A percentile compares a stretch with the other conserved stretches of the same genome.
Evolutionary conservation across 2,329 filamentous ascomycete species (phyloP).

Genomic region (Trichoderma cornu-damae): DNA sequence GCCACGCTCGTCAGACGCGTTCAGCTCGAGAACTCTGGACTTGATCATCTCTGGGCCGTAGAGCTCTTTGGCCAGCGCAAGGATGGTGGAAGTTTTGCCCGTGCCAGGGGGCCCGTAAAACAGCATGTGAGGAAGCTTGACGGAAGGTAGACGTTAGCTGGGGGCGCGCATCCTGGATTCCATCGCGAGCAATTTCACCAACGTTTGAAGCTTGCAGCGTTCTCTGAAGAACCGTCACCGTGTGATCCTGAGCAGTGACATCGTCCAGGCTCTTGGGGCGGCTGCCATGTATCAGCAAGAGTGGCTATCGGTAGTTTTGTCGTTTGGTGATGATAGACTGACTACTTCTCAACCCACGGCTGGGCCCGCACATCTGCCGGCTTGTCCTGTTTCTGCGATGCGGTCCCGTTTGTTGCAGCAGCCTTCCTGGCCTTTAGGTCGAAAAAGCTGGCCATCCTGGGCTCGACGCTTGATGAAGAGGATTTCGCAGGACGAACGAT

Average conservation of each 20-base stretch:
- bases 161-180: not conserved
- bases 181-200: constrained; percentile 23
- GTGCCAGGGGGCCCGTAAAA: constrained; percentile 98
- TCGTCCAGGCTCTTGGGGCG: constrained; percentile 90
- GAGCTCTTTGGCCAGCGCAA: constrained; percentile 93
- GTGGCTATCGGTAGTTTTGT: not conserved
- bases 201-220: constrained; percentile 93
- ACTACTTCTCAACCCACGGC: constrained; percentile 99
- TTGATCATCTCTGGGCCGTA: constrained; percentile 94
- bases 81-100: constrained; percentile 95
- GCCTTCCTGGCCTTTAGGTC: constrained; percentile 88
- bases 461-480: not conserved
- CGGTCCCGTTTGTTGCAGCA: constrained; percentile 58
- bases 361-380: constrained; percentile 60
- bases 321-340: constrained; percentile 29
- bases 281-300: constrained; percentile 46
- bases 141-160: constrained; percentile 7
- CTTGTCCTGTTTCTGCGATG: constrained; percentile 61
- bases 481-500: too few relatives aligned
- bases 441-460: constrained; percentile 84
- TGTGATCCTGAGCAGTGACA: constrained; percentile 96
- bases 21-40: constrained; percentile 93
- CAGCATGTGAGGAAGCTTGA: constrained; percentile 87
- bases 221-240: constrained; percentile 83
- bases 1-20: constrained; percentile 97